Evolutionary conservation across 1,284 basidiomycete species (phyloP).

Genomic region (Cryptococcus sp.): DNA sequence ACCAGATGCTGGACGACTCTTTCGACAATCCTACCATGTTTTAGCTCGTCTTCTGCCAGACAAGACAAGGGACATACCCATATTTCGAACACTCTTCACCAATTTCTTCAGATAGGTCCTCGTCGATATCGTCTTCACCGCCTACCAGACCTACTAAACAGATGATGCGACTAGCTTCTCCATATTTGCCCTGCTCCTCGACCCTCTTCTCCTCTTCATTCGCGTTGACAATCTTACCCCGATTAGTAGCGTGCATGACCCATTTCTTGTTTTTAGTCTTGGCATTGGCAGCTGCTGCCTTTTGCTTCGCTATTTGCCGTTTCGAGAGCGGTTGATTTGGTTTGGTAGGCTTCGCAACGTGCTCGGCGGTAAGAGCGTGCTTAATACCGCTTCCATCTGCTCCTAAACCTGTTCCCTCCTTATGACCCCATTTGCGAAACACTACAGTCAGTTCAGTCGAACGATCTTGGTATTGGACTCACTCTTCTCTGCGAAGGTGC

Average conservation of each 20-base stretch:
- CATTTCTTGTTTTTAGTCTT: slow-evolving; percentile 35
- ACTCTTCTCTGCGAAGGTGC: slow-evolving; percentile 45
- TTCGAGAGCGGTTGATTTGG: slow-evolving; percentile 29
- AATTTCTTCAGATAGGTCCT: slow-evolving; percentile 78
- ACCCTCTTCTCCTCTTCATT: slow-evolving; percentile 69
- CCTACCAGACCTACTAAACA: slow-evolving; percentile 84
- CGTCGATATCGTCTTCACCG: slow-evolving; percentile 73
- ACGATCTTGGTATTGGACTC: slow-evolving; percentile 8
- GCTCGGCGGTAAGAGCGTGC: slow-evolving; percentile 75
- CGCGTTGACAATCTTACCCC: slow-evolving; percentile 81
- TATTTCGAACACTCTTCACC: slow-evolving; percentile 54
- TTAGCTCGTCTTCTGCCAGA: slow-evolving; percentile 23
- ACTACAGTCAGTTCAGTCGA: slow-evolving; percentile 69
- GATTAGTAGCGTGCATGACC: slow-evolving; percentile 48
- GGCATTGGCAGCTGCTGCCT: slow-evolving; percentile 37
- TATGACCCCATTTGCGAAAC: slow-evolving; percentile 79
- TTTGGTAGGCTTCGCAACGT: slow-evolving; percentile 31
- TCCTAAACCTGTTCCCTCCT: slow-evolving; percentile 85
- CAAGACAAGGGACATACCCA: slow-evolving; percentile 54
- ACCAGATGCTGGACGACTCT: slow-evolving; percentile 78
- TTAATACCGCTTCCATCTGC: slow-evolving; percentile 77
- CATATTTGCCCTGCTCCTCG: slow-evolving; percentile 72
- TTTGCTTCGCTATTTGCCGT: slow-evolving; percentile 35
- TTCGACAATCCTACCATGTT: slow-evolving; percentile 71
- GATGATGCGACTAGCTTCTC: slow-evolving; percentile 81